Base-by-base conservation (phyloP, 1,139 yeast species). In the Sugiyamaella sp. region DNA sequence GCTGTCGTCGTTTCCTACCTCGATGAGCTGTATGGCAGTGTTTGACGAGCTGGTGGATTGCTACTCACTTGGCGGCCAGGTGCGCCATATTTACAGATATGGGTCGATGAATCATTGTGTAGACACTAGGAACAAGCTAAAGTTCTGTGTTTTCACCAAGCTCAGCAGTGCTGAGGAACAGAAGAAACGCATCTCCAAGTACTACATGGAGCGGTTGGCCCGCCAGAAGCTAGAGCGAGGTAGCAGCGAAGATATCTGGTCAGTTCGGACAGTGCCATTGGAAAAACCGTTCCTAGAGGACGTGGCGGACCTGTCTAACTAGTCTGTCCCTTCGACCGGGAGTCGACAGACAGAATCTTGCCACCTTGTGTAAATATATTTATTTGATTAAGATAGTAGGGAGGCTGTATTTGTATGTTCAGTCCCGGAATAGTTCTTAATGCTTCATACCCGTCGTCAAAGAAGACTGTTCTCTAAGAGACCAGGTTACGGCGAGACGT, bases 61-160 rank as follows among this genome's bases (percentile, higher is more conserved):
- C 68, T 89, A 88, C 73, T 87, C 97, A 0, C 67, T 90, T 2
- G 97, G 97, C 1, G 97, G 97, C 0, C 97, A 90, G 67, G 73
- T 87, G 27, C 80, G 93, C 59, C 80, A 86, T 69, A 85, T 87
- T 65, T 91, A 91, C 67, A 73, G 97, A 51, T 86, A 84, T 65
- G 97, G 97, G 2, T 80, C 84, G 44, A 79, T 89, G 64, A 82
- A 85, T 53, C 74, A 80, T 55, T 91, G 98, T 71, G 78, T 77
- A 41, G 79, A 78, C 52, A 88, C 88, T 64, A 76, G 89, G 57
- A 81, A 80, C 40, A 89, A 89, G 73, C 76, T 90, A 63, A 85
- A 87, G 79, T 90, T 91, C 71, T 91, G 98, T 59, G 65, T 91
- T 40, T 74, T 77, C 53, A 80, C 87, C 67, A 80, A 80, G 41